Evolutionary conservation across 306 rosid species (phyloP), one percentile per base, ranked within the genome.

Genomic region (Quillaja saponaria): DNA sequence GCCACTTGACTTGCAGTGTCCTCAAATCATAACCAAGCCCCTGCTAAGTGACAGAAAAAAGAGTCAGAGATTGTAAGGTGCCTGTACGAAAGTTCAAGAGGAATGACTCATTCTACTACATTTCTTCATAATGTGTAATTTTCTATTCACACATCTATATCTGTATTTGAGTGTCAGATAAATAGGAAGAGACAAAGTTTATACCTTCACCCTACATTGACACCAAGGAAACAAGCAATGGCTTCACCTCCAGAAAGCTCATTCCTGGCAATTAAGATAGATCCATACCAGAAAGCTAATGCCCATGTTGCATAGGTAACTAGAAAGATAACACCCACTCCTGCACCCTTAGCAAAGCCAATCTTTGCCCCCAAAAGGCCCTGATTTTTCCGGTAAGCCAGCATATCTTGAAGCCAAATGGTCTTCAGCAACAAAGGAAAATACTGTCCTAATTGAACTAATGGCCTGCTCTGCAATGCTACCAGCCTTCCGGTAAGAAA

Each of bases 301-400:
- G 98, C 98, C 95, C 96, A 86, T 19, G 92, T 91, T 58, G 96
- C 77, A 72, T 88, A 91, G 16, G 90, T 77, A 52, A 91, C 90
- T 48, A 91, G 64, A 73, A 88, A 88, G 35, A 88, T 91, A 42
- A 88, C 71, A 25, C 98, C 98, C 64, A 88, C 73, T 34, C 98
- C 98, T 18, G 74, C 89, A 73, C 96, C 96, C 58, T 88, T 88
- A 6, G 95, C 85, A 75, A 91, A 91, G 15, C 98, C 95, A 60
- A 86, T 18, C 75, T 59, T 88, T 59, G 71, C 83, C 15, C 15
- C 98, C 98, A 41, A 77, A 61, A 7, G 92, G 98, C 34, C 80
- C 72, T 70, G 89, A 88, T 45, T 77, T 79, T 61, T 50, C 64
- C 67, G 88, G 75, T 11, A 77, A 19, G 12, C 74, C 80, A 15